Percentiles rank a stretch among this genome's conserved stretches.
phyloP scores from a whole-genome alignment of 352 stramenopile genomes.

The Peronospora belbahrii region DNA sequence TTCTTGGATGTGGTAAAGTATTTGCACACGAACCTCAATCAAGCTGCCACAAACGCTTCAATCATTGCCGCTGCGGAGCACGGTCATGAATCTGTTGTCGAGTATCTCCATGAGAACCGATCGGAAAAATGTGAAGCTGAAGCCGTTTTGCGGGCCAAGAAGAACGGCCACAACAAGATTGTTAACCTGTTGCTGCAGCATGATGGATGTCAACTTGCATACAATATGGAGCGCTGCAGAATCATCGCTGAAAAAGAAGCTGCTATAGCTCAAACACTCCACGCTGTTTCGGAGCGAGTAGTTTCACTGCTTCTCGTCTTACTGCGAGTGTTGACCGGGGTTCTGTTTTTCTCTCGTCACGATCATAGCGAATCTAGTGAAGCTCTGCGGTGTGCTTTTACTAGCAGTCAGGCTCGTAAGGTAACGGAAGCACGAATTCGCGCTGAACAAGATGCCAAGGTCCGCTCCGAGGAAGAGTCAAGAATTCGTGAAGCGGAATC shows the following conservation, averaged over 20 bases:
- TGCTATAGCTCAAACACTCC: background rate
- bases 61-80: slow-evolving; percentile 11
- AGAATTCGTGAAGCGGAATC: slow-evolving; percentile 9
- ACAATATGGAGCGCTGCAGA: background rate
- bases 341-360: background rate
- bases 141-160: slow-evolving; percentile 1
- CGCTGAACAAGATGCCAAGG: slow-evolving; percentile 10
- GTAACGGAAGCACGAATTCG: slow-evolving; percentile 6
- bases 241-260: background rate
- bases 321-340: background rate
- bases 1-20: slow-evolving; percentile 19
- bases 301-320: slow-evolving; percentile 2
- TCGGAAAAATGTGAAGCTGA: background rate
- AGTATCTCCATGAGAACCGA: slow-evolving; percentile 10
- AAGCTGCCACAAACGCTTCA: slow-evolving; percentile 5
- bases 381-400: background rate
- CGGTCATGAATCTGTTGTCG: slow-evolving; percentile 7
- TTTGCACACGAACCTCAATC: slow-evolving; percentile 6
- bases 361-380: background rate
- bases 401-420: background rate
- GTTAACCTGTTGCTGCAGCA: slow-evolving; percentile 2
- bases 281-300: background rate
- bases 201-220: slow-evolving; percentile 7
- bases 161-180: background rate
- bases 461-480: slow-evolving; percentile 2